Conservation (phyloP, 1,284 basidiomycete genomes). For the Trichosporon faecale region DNA sequence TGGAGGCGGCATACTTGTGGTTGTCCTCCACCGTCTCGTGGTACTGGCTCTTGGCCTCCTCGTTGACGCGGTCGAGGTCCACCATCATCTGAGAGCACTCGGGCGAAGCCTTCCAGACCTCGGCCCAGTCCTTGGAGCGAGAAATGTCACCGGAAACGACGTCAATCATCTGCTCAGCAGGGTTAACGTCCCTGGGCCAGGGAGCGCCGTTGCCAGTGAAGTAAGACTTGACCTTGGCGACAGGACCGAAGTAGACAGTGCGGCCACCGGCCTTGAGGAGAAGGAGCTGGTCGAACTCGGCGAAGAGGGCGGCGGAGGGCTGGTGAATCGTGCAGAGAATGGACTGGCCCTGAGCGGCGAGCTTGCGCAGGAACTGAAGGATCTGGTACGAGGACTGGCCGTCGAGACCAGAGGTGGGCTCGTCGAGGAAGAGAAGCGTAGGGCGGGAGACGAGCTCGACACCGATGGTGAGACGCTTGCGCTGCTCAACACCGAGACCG, state of each 20-base stretch:
- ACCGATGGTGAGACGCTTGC: conserved; percentile 58
- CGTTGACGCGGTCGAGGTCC: conserved; percentile 52
- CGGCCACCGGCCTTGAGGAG: conserved; percentile 55
- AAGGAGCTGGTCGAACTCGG: conserved; percentile 68
- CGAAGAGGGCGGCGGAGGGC: conserved; percentile 63
- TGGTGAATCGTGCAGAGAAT: conserved; percentile 58
- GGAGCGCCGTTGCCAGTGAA: conserved; percentile 50
- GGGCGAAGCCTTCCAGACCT: conserved; percentile 61
- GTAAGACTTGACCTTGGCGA: conserved; percentile 56
- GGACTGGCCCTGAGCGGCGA: conserved; percentile 55
- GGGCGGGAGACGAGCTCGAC: conserved; percentile 53
- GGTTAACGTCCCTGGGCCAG: conserved; percentile 55
- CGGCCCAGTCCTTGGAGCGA: conserved; percentile 64
- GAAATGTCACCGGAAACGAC: conserved; percentile 44
- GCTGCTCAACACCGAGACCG: conserved; percentile 51
- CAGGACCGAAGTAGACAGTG: conserved; percentile 58
- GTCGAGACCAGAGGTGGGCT: conserved; percentile 59
- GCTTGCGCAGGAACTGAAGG: conserved; percentile 58
- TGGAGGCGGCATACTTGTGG: conserved; percentile 43
- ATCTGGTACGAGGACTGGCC: conserved; percentile 60
- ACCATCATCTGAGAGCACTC: conserved; percentile 48
- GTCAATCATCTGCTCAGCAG: conserved; percentile 54
- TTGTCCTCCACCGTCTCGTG: conserved; percentile 29
- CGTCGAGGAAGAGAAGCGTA: conserved; percentile 54
- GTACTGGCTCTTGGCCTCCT: conserved; percentile 2